A percentile compares a stretch with the other conserved stretches of the same genome.
phyloP scores from a whole-genome alignment of 1,284 basidiomycete genomes.

The Sutorius eximius region DNA sequence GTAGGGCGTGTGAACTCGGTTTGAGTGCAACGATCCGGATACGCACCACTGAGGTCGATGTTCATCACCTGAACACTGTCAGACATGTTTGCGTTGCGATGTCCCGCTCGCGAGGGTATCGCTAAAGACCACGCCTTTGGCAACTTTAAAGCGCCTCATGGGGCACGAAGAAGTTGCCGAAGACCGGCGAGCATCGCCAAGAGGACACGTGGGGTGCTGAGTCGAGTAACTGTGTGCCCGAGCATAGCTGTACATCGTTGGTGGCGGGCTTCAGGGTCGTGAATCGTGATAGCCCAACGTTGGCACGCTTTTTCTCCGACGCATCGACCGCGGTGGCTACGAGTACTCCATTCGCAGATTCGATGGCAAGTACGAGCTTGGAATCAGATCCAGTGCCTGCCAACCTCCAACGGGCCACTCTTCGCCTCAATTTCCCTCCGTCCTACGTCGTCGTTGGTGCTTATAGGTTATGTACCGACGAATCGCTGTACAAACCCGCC shows the following conservation, averaged over 20 bases:
- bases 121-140: background rate
- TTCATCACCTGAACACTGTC: slow-evolving; percentile 7
- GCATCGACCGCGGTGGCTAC: background rate
- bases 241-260: background rate
- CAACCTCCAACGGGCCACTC: slow-evolving; percentile 48
- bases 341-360: background rate
- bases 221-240: background rate
- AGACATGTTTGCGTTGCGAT: background rate
- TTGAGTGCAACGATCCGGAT: background rate
- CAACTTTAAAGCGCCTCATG: background rate
- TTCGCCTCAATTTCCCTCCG: slow-evolving; percentile 68
- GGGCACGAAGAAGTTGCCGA: background rate
- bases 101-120: background rate
- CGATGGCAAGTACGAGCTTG: background rate
- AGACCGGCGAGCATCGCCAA: background rate
- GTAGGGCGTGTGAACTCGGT: background rate
- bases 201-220: background rate
- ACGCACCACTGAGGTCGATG: slow-evolving; percentile 22
- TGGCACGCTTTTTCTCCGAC: background rate
- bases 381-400: slow-evolving; percentile 38
- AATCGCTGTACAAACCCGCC: slow-evolving; percentile 59
- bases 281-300: no score
- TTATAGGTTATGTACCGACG: slow-evolving; percentile 70
- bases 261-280: background rate
- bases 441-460: slow-evolving; percentile 74